phyloP scores from a whole-genome alignment of 1,284 basidiomycete genomes.

The Leccinum solheimii region DNA sequence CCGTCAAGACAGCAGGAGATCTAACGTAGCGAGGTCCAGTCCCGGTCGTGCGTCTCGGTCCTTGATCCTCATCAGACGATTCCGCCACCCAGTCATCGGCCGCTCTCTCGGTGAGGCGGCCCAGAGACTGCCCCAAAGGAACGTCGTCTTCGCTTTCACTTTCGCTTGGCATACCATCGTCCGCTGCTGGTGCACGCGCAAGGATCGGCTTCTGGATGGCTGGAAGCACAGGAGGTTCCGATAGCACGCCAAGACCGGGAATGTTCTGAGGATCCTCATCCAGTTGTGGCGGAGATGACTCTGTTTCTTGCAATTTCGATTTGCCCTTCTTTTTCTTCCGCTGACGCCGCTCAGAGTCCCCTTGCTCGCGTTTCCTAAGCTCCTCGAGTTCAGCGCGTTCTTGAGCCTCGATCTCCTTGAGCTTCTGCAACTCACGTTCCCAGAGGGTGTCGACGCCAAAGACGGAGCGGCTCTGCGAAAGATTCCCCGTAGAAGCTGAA shows the following conservation, averaged over 20 bases:
- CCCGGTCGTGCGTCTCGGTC: conserved; percentile 54
- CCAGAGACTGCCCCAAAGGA: conserved; percentile 26
- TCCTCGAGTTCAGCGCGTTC: conserved; percentile 58
- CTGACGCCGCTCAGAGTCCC: conserved; percentile 41
- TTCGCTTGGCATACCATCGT: conserved; percentile 49
- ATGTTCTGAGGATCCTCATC: conserved; percentile 13
- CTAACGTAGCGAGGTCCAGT: conserved; percentile 48
- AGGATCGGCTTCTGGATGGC: conserved; percentile 49
- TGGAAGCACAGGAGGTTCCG: conserved; percentile 58
- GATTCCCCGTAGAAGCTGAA: conserved; percentile 32
- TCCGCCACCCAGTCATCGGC: conserved; percentile 44
- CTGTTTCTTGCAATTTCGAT: conserved; percentile 45
- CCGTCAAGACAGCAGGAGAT: conserved; percentile 18
- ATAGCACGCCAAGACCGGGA: conserved; percentile 36
- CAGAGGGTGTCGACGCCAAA: conserved; percentile 81
- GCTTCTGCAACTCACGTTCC: conserved; percentile 75
- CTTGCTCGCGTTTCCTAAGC: conserved; percentile 43
- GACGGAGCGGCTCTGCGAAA: conserved; percentile 61
- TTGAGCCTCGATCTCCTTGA: conserved; percentile 66
- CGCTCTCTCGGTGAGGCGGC: conserved; percentile 30
- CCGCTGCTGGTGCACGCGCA: conserved; percentile 45
- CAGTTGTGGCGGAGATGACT: conserved; percentile 19
- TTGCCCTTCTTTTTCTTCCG: conserved; percentile 46
- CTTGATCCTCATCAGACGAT: conserved; percentile 14
- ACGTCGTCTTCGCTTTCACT: conserved; percentile 52